Evolutionary conservation across 306 rosid species (phyloP).

Genomic region (Fragaria ananassa): DNA sequence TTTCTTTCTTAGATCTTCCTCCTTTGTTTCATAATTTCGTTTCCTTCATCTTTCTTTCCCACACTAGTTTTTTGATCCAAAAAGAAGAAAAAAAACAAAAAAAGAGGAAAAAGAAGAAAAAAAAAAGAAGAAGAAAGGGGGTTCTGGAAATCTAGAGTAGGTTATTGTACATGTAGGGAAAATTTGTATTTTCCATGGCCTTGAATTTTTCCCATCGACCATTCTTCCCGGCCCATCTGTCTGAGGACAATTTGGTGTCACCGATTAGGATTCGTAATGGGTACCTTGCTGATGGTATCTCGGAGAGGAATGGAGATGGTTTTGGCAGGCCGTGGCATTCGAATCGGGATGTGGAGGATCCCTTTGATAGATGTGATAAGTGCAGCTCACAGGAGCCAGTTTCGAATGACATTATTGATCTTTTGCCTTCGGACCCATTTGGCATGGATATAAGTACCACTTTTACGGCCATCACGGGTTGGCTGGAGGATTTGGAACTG

Average conservation of each 20-base stretch:
- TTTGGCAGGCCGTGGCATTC: slow-evolving; percentile 52
- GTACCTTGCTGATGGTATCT: slow-evolving; percentile 47
- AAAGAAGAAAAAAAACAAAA: neutral
- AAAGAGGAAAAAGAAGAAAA: neutral
- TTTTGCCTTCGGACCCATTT: slow-evolving; percentile 90
- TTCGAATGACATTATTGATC: slow-evolving; percentile 72
- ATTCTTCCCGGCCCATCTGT: slow-evolving; percentile 33
- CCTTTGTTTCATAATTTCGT: neutral
- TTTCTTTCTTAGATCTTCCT: slow-evolving; percentile 41
- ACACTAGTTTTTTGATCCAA: neutral
- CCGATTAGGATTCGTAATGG: slow-evolving; percentile 66
- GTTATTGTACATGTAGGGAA: neutral
- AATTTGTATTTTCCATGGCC: slow-evolving; percentile 39
- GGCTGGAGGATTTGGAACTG: slow-evolving; percentile 77
- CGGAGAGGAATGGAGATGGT: slow-evolving; percentile 54
- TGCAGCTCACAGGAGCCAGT: slow-evolving; percentile 55
- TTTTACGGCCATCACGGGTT: slow-evolving; percentile 73
- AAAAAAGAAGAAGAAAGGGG: neutral
- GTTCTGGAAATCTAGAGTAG: slow-evolving; percentile 22
- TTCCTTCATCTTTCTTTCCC: neutral
- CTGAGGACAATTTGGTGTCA: slow-evolving; percentile 47
- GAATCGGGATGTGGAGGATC: slow-evolving; percentile 46
- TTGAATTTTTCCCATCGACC: slow-evolving; percentile 55
- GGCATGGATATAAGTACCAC: slow-evolving; percentile 67
- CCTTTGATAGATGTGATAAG: slow-evolving; percentile 57